A percentile compares a stretch with the other conserved stretches of the same genome.
Evolutionary conservation across 1,284 basidiomycete species (phyloP).

Genomic region (Tylopilus sp.): DNA sequence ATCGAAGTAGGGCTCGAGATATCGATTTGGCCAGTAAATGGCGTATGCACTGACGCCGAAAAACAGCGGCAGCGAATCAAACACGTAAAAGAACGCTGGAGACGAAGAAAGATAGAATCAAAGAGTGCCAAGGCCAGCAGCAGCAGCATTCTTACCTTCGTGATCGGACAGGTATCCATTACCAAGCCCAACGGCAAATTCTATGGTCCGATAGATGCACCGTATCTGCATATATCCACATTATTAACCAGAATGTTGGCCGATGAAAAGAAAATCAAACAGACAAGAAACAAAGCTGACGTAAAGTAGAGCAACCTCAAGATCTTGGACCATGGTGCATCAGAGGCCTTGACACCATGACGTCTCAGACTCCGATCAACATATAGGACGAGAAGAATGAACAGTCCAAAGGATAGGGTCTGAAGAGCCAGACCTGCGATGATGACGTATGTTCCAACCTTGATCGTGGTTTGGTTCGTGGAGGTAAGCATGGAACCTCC

Average conservation of each 20-base stretch:
- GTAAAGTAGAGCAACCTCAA: constrained; percentile 35
- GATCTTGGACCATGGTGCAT: constrained; percentile 35
- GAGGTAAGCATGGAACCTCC: constrained; percentile 28
- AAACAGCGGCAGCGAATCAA: constrained; percentile 54
- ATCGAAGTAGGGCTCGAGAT: constrained; percentile 24
- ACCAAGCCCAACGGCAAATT: constrained; percentile 51
- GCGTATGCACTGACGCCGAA: constrained; percentile 50
- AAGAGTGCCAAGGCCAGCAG: background rate
- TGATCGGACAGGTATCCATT: constrained; percentile 47
- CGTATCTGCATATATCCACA: constrained; percentile 44
- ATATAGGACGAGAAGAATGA: constrained; percentile 27
- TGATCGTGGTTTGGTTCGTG: constrained; percentile 5
- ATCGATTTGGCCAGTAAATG: constrained; percentile 46
- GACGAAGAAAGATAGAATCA: background rate
- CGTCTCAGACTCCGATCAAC: constrained; percentile 26
- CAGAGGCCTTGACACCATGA: constrained; percentile 10
- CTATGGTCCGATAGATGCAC: constrained; percentile 52
- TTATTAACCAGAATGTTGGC: background rate
- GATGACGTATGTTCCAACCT: constrained; percentile 30
- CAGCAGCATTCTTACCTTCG: constrained; percentile 38
- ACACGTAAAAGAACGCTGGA: constrained; percentile 52
- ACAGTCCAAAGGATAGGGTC: constrained; percentile 37
- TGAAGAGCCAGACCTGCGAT: constrained; percentile 38
- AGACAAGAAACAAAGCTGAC: constrained; percentile 39
- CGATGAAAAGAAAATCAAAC: background rate